A percentile compares a stretch with the other conserved stretches of the same genome.
Evolutionary conservation across 495 filamentous ascomycete species (phyloP).

Genomic region (Neurospora africana): DNA sequence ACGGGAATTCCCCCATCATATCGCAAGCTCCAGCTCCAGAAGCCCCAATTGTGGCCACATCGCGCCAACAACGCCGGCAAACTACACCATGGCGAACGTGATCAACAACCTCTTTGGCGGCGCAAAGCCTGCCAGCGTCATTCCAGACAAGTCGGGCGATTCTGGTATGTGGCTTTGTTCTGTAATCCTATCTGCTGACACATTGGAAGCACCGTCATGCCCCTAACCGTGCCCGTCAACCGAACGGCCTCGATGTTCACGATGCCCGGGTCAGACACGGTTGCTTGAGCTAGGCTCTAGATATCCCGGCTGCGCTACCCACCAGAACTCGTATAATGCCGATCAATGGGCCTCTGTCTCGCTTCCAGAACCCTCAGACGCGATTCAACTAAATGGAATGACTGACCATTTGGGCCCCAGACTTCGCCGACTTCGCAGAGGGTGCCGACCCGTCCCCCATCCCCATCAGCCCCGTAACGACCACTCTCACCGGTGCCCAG

Average conservation of each 20-base stretch:
- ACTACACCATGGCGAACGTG: conserved; percentile 52
- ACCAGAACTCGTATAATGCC: not conserved
- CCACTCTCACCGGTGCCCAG: conserved; percentile 30
- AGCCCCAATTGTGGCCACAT: not conserved
- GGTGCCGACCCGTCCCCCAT: conserved; percentile 51
- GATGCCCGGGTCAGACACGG: not conserved
- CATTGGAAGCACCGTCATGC: not conserved
- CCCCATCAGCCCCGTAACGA: conserved; percentile 19
- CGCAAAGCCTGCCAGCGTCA: conserved; percentile 40
- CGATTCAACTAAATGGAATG: not conserved
- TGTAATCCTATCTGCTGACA: not conserved
- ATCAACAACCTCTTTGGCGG: conserved; percentile 60
- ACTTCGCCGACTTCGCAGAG: conserved; percentile 71
- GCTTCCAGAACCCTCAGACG: not conserved
- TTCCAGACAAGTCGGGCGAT: conserved; percentile 35
- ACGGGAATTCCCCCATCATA: not conserved
- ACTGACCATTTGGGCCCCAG: conserved; percentile 29
- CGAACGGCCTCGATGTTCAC: not conserved
- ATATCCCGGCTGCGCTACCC: not conserved
- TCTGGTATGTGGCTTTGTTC: conserved; percentile 43
- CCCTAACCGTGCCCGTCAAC: not conserved
- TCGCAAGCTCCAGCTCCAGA: not conserved
- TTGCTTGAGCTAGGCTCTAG: not conserved
- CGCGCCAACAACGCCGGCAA: conserved; percentile 6
- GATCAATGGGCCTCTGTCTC: not conserved